Evolutionary conservation across 1,139 yeast genomes (phyloP), one percentile per base, ranked within the genome.

Genomic region (Candida smagusa): DNA sequence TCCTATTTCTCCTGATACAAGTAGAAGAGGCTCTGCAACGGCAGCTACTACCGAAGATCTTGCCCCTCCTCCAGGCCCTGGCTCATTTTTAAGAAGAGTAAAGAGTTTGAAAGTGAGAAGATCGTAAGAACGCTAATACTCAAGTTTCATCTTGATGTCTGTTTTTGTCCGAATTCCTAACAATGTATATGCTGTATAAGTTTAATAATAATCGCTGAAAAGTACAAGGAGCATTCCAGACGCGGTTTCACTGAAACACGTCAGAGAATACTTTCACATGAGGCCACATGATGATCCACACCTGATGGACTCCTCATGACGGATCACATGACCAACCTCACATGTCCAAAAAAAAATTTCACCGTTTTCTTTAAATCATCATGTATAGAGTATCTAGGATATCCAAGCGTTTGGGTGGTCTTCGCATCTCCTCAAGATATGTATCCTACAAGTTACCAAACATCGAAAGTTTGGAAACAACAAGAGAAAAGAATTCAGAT

Each of bases 61-160:
- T 19, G 37, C 46, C 12, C 49, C 45, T n/a, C 36, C 43, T 16
- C 34, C 40, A 16, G 43, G 44, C 9, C 42, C 43, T 26, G 48
- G 51, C 7, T 68, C 87, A 8, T 72, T 89, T 48, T 68, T 89
- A 52, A 79, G 85, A 55, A 81, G 96, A 59, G 96, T 89, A 33
- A 86, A 85, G 66, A 85, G 95, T 70, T 75, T 89, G 65, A 85
- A 84, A 63, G 95, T 85, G 35, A 79, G 85, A 40, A 63, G 72
- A 48, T 46, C 33, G 36, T 28, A 36, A 27, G 12, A 12, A 28
- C 13, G 9, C 4, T 23, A 23, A 23, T 23, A n/a, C 19, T 16
- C 19, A 16, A 16, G 19, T 16, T 16, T 16, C n/a, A 16, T 5
- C 19, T 16, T 16, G 19, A 16, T 16, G 5, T 16, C 19, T 16